Base-by-base conservation (phyloP, 345 rosid genomes). In the Limnanthes douglasii region DNA sequence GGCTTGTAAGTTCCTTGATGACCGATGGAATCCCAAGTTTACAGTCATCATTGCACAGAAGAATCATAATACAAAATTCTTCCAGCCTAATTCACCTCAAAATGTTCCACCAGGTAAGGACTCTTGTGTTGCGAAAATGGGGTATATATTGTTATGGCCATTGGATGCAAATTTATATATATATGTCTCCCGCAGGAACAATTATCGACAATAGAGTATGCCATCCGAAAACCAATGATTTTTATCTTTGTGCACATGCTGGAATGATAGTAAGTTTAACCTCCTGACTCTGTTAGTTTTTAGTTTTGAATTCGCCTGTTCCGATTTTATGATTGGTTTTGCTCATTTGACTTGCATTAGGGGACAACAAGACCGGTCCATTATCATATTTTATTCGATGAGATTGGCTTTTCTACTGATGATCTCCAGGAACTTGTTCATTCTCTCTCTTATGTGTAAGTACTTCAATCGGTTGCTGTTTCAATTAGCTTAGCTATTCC, bases 21-120 rank as follows among this genome's bases (percentile, higher is more conserved):
- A n/a, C n/a, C n/a, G n/a, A n/a, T n/a, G n/a, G n/a, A n/a, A n/a
- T 43, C 92, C 92, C 15, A 68, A 69, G 52, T 78, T 78, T 54
- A 71, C 77, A 1, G 75, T 78, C 17, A 56, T 78, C 14, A 63
- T 78, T 37, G 80, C 73, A 1, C 92, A 78, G 34, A 74, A 78
- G 66, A 70, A 68, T 52, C 92, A 74, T 55, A 77, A 68, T 34
- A 74, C 84, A 2, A 73, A 69, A 58, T 47, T 78, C 39, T 74
- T 78, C 47, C 79, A 51, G 50, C 52, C 64, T 11, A 45, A 40
- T 45, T 59, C 56, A 42, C 37, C 65, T 18, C 70, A 61, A 35
- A 78, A 78, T 66, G 80, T 78, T 51, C 84, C 92, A 19, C 66
- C 92, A n/a, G n/a, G n/a, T n/a, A n/a, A 50, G 31, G 11, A 8